Conservation (phyloP, 1,284 basidiomycete genomes). For the Lentinula novae-zelandiae region DNA sequence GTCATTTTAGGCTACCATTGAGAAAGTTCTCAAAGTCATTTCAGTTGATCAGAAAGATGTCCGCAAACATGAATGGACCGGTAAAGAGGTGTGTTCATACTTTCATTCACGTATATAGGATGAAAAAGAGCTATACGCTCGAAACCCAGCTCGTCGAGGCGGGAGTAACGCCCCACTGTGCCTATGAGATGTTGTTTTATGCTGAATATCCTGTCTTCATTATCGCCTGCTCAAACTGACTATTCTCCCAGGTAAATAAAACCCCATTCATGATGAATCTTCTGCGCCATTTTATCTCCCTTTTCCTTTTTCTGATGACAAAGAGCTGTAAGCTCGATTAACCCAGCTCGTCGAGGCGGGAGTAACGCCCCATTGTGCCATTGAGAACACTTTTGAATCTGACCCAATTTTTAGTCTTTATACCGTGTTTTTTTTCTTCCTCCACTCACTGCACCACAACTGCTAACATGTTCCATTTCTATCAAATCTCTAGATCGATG, state of each 20-base stretch:
- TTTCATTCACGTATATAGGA: slow-evolving; percentile 28
- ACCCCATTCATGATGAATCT: not conserved
- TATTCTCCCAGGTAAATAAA: not conserved
- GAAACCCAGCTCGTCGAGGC: slow-evolving; percentile 63
- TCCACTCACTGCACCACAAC: not conserved
- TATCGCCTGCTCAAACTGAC: slow-evolving; percentile 7
- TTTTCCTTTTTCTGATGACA: slow-evolving; percentile 44
- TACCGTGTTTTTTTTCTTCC: not conserved
- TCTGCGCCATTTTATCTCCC: not conserved
- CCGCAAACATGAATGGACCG: slow-evolving; percentile 92
- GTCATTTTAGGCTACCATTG: slow-evolving; percentile 65
- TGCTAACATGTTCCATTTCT: not conserved
- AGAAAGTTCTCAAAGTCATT: slow-evolving; percentile 82
- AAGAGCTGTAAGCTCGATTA: slow-evolving; percentile 63
- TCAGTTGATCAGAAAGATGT: slow-evolving; percentile 88
- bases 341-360: slow-evolving; percentile 54
- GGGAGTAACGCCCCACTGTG: slow-evolving; percentile 64
- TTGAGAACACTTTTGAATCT: slow-evolving; percentile 45
- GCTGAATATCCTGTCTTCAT: slow-evolving; percentile 37
- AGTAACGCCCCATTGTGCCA: slow-evolving; percentile 50
- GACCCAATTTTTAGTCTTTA: slow-evolving; percentile 19
- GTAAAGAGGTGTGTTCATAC: slow-evolving; percentile 83
- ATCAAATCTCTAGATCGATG: slow-evolving; percentile 70
- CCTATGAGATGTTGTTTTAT: slow-evolving; percentile 52
- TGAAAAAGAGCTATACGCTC: slow-evolving; percentile 68